Base-by-base conservation (phyloP, 345 rosid genomes). In the Eucalyptus polyanthemos region DNA sequence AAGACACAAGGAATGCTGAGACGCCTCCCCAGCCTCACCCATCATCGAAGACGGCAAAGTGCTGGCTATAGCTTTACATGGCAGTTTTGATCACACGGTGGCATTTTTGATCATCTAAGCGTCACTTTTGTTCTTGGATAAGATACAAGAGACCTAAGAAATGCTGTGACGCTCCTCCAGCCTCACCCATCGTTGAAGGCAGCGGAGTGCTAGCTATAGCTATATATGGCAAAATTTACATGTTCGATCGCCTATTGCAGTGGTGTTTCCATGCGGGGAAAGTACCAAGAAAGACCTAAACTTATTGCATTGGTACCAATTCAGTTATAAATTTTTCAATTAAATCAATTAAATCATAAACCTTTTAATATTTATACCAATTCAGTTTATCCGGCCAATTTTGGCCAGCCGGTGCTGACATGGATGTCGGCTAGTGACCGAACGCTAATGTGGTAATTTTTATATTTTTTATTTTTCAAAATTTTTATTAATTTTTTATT, bases 21-120 rank as follows among this genome's bases (percentile, higher is more conserved):
- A 96, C 99, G 50, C 99, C 97, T 8, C 97, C 99, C 94, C 97
- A 42, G 83, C 90, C 90, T 62, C 93, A 91, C 69, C 90, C 95
- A 56, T 90, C 94, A 86, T 22, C 88, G 4, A 91, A 90, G 90
- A 87, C 92, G 37, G 51, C 76, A 86, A 95, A 94, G 87, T 90
- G 90, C 89, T 93, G 95, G 95, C 47, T 91, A 50, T 94, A 89
- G 91, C 49, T 44, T 13, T 27, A 45, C 53, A 86, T 76, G 50
- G 67, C 86, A 12, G 65, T 2, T 58, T 58, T 13, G n/a, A 58
- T 58, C 65, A 58, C n/a, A 1, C 65, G 14, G 65, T 25, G 0
- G n/a, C 14, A 1, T 25, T 58, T 25, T 25, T 1, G 7, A 58
- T 27, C 14, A 60, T 58, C 14, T 11, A 6, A 58, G 67, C 2